Evolutionary conservation across 1,284 basidiomycete species (phyloP).

Genomic region (Schizophyllum commune): DNA sequence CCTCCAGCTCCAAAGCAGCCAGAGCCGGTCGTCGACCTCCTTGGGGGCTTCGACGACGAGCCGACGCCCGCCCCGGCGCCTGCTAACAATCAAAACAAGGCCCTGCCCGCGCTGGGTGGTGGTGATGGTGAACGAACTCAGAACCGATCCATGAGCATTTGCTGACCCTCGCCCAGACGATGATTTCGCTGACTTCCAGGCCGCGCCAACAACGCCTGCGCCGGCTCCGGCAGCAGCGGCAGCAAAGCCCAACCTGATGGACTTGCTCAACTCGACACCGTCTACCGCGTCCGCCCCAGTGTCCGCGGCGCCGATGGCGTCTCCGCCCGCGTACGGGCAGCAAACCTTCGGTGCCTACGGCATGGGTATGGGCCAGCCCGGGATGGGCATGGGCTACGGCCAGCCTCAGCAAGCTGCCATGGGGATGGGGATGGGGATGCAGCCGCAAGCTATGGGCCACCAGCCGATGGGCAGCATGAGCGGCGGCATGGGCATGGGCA

Average conservation of each 20-base stretch:
- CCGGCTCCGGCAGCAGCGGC: slow-evolving; percentile 15
- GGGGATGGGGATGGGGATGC: slow-evolving; percentile 5
- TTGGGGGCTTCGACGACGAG: slow-evolving; percentile 61
- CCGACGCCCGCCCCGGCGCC: slow-evolving; percentile 16
- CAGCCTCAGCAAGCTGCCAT: slow-evolving; percentile 12
- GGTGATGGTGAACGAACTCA: slow-evolving; percentile 32
- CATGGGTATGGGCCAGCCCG: slow-evolving; percentile 4
- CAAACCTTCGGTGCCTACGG: background rate
- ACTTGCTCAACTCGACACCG: slow-evolving; percentile 31
- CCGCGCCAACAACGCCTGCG: slow-evolving; percentile 42
- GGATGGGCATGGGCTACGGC: slow-evolving; percentile 11
- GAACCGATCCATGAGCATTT: background rate
- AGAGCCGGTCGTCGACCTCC: slow-evolving; percentile 50
- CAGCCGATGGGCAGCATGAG: slow-evolving; percentile 3
- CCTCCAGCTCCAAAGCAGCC: slow-evolving; percentile 30
- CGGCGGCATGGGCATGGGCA: background rate
- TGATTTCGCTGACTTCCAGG: slow-evolving; percentile 91
- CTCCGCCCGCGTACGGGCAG: background rate
- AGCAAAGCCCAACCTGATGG: slow-evolving; percentile 43
- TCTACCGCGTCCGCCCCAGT: slow-evolving; percentile 18
- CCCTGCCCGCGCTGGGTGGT: slow-evolving; percentile 34
- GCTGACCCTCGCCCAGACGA: slow-evolving; percentile 43
- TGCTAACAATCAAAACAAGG: slow-evolving; percentile 35
- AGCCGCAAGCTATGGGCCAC: background rate
- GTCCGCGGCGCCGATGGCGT: slow-evolving; percentile 12